These are phyloP conservation scores for Penicillium sp. DNA, from an alignment of 2,329 filamentous ascomycete species.

Conservation along the genomic window DNA sequence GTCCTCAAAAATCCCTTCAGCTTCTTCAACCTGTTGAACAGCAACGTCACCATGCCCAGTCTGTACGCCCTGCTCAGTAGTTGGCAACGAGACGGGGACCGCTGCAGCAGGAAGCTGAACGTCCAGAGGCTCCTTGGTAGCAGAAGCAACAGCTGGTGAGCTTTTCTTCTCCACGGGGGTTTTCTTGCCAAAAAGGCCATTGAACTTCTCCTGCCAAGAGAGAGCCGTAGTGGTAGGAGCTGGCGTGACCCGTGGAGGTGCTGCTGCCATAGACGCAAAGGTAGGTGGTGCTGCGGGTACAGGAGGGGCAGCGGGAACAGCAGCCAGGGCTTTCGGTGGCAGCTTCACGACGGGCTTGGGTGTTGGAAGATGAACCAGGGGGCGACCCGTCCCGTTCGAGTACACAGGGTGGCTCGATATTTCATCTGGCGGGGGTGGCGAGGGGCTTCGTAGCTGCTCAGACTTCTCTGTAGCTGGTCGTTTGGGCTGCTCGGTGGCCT, in stretches of 20 bases:
- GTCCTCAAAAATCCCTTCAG: constrained; percentile 75
- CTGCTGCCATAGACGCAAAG: constrained; percentile 42
- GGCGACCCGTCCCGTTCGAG: constrained; percentile 45
- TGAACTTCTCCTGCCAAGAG: constrained; percentile 76
- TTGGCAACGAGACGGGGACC: constrained; percentile 67
- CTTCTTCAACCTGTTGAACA: constrained; percentile 67
- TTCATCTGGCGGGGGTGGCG: constrained; percentile 55
- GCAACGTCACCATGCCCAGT: constrained; percentile 45
- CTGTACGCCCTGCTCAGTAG: constrained; percentile 30
- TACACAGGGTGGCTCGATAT: constrained; percentile 52
- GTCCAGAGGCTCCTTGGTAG: constrained; percentile 62
- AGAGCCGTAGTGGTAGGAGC: constrained; percentile 45
- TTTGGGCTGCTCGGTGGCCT: constrained; percentile 34
- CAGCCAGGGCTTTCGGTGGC: constrained; percentile 53
- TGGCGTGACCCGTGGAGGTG: constrained; percentile 33
- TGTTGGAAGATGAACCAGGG: constrained; percentile 53
- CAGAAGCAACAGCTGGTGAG: constrained; percentile 57
- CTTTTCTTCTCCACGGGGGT: constrained; percentile 46
- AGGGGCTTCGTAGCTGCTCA: constrained; percentile 38
- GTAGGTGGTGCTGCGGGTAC: constrained; percentile 43
- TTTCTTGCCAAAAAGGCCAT: constrained; percentile 66
- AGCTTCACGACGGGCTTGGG: constrained; percentile 72
- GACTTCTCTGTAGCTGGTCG: constrained; percentile 28
- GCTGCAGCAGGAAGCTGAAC: constrained; percentile 47
- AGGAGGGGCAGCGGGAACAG: constrained; percentile 9